Evolutionary conservation across 2,329 filamentous ascomycete species (phyloP), one percentile per base, ranked within the genome.

Genomic region (Aspergillus pseudonomiae): DNA sequence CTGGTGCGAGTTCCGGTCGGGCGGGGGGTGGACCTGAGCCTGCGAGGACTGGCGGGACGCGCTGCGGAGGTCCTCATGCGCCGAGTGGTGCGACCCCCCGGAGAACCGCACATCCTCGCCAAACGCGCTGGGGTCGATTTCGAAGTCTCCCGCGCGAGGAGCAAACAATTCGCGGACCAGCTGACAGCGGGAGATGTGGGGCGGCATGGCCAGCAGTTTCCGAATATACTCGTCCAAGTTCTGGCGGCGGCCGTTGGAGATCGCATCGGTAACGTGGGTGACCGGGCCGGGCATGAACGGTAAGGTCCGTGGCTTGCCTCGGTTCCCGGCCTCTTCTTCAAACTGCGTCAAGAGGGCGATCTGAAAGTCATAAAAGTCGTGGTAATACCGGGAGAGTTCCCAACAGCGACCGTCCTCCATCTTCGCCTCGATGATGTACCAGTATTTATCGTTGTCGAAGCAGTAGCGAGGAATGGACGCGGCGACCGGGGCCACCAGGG

Each of bases 291-390:
- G 95, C 95, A 99, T 99, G 77, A 96, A 98, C 2, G 95, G 95
- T 14, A 99, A 80, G 10, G 91, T 93, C 61, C 95, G 90, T 74
- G 91, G 89, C 73, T 93, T 82, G 52, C 90, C 90, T 21, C 89
- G 91, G 73, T 96, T 95, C 60, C 95, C 95, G 43, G 95, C 94
- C 78, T 98, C 95, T 41, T 91, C 89, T 26, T 95, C 94, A 74
- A 97, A 98, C 53, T 87, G 92, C 52, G 93, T 94, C 56, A 99
- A 87, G 10, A 99, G 88, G 36, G 93, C 92, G 74, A 98, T 98
- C 77, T 99, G 95, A 77, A 98, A 94, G 78, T 98, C 95, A 80
- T 98, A 99, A 75, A 99, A 99, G 80, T 98, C 95, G 77, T 98
- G 93, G 74, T 99, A 99, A 74, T 96, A 95, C 67, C 95, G 89